Conservation (phyloP, 179 eudicot species). For the Silene coronaria region DNA sequence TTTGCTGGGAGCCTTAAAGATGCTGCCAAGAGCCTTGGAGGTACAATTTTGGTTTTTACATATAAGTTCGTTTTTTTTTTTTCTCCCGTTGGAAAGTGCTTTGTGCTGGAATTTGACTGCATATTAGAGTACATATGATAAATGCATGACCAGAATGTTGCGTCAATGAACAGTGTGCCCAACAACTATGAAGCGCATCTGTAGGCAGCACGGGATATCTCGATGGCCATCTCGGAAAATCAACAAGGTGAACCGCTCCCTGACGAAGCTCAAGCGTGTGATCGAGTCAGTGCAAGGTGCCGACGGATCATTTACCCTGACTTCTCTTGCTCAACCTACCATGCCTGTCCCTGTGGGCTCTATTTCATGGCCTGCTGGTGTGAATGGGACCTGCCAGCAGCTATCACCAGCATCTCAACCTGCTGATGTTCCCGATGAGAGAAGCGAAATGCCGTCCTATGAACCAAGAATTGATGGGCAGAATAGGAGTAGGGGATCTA, state of each 20-base stretch:
- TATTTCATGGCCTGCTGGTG: constrained; percentile 51
- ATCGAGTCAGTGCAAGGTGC: constrained; percentile 94
- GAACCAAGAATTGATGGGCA: constrained; percentile 19
- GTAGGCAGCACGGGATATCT: constrained; percentile 91
- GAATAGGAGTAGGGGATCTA: constrained; percentile 15
- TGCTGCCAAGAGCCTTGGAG: constrained; percentile 88
- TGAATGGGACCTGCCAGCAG: constrained; percentile 42
- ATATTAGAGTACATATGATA: background rate
- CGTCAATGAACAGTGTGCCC: constrained; percentile 62
- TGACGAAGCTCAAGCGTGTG: constrained; percentile 80
- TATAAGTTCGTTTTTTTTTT: background rate
- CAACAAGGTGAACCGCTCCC: constrained; percentile 92
- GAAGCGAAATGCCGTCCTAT: constrained; percentile 26
- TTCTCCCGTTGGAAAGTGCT: background rate
- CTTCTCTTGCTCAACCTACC: constrained; percentile 54
- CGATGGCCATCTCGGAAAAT: constrained; percentile 98
- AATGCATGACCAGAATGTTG: constrained; percentile 4
- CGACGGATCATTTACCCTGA: constrained; percentile 67
- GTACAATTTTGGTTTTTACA: constrained; percentile 30
- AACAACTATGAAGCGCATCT: constrained; percentile 94
- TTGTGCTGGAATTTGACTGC: background rate
- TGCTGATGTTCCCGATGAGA: constrained; percentile 32
- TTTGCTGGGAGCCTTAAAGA: constrained; percentile 92
- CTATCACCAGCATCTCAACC: constrained; percentile 42
- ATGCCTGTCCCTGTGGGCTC: constrained; percentile 57